These are phyloP conservation scores for Cutaneotrichosporon sp. DNA, from an alignment of 1,284 basidiomycete species.

Conservation along the genomic window DNA sequence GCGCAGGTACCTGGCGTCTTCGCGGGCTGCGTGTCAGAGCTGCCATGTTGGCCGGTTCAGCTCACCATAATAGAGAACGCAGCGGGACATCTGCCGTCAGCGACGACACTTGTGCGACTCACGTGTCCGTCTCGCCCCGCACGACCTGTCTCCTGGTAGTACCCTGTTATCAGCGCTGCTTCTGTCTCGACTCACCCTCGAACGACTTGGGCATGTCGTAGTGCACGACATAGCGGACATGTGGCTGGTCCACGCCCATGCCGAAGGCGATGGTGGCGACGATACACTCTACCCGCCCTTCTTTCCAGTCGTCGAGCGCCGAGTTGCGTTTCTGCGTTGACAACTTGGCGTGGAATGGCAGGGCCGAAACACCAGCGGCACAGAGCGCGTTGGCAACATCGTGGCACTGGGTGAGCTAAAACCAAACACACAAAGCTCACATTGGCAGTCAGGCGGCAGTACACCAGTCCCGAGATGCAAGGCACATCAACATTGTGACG, in stretches of 20 bases:
- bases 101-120: constrained; percentile 39
- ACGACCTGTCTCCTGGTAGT: constrained; percentile 85
- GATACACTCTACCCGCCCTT: constrained; percentile 52
- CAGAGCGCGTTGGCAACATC: constrained; percentile 63
- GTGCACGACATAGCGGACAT: constrained; percentile 64
- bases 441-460: constrained; percentile 61
- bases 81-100: constrained; percentile 67
- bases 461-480: constrained; percentile 74
- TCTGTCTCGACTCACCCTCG: constrained; percentile 62
- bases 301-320: constrained; percentile 63
- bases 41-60: background rate
- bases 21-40: constrained; percentile 61
- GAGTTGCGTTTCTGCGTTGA: constrained; percentile 58
- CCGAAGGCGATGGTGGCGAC: constrained; percentile 78
- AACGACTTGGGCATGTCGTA: constrained; percentile 78
- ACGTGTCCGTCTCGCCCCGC: constrained; percentile 82
- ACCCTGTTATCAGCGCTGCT: constrained; percentile 58
- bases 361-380: constrained; percentile 66
- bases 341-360: constrained; percentile 71
- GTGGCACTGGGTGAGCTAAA: constrained; percentile 16
- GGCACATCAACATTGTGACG: constrained; percentile 29
- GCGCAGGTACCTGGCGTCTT: constrained; percentile 65
- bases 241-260: constrained; percentile 82
- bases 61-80: constrained; percentile 77
- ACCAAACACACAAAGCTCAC: constrained; percentile 18